phyloP scores from a whole-genome alignment of 1,139 yeast species.

The Pneumocystis sp. region DNA sequence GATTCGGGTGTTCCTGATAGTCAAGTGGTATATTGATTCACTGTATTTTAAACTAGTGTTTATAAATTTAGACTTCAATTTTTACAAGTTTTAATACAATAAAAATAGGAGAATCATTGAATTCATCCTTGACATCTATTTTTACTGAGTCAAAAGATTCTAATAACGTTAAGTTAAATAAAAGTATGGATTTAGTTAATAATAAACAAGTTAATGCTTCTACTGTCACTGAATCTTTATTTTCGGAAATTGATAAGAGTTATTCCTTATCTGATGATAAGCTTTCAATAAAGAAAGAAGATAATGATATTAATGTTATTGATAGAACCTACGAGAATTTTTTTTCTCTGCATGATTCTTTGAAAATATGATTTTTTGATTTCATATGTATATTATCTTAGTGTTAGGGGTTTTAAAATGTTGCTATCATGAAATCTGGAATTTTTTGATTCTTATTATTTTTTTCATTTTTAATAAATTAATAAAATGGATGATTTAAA shows the following conservation, averaged over 20 bases:
- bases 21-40: slow-evolving; percentile 34
- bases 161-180: not conserved
- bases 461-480: not conserved
- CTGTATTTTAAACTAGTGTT: not conserved
- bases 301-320: not conserved
- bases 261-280: not conserved
- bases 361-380: not conserved
- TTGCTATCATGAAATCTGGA: not conserved
- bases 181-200: not conserved
- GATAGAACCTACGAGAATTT: not conserved
- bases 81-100: not conserved
- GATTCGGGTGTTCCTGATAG: slow-evolving; percentile 70
- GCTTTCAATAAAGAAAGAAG: not conserved
- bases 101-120: not conserved
- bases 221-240: not conserved
- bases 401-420: not conserved
- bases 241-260: not conserved
- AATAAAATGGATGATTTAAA: too few species aligned
- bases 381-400: not conserved
- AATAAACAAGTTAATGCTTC: not conserved
- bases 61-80: not conserved
- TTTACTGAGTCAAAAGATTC: not conserved
- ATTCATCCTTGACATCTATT: not conserved
- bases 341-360: not conserved
- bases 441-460: not conserved